These are phyloP conservation scores for Suillus fuscotomentosus DNA, from an alignment of 768 basidiomycete genomes.

Conservation along the genomic window DNA sequence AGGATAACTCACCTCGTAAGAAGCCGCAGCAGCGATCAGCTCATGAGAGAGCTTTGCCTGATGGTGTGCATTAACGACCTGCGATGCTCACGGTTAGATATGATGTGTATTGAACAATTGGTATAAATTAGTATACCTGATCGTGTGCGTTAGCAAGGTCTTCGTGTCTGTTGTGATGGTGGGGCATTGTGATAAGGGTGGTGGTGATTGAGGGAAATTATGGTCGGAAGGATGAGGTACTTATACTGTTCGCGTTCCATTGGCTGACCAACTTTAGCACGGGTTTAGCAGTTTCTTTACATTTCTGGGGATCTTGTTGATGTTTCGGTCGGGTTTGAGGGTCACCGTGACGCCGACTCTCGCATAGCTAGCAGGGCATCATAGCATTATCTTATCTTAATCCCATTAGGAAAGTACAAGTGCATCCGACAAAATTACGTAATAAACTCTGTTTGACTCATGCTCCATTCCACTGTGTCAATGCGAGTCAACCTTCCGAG, in stretches of 20 bases:
- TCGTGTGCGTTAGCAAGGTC: conserved; percentile 16
- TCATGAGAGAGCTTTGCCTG: conserved; percentile 63
- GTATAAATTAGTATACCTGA: conserved; percentile 13
- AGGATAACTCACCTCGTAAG: conserved; percentile 48
- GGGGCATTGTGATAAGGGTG: conserved; percentile 12
- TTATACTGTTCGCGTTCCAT: conserved; percentile 1
- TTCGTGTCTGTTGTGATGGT: neutral
- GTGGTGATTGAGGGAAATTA: neutral
- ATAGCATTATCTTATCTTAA: neutral
- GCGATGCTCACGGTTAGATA: conserved; percentile 1
- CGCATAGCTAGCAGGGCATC: too few relatives aligned
- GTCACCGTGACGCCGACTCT: neutral
- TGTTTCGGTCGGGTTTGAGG: neutral
- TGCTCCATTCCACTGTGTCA: neutral
- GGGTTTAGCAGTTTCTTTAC: neutral
- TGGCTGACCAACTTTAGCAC: conserved; percentile 1
- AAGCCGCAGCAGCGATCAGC: conserved; percentile 63
- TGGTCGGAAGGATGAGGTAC: neutral
- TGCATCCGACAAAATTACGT: neutral
- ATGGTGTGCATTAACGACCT: conserved; percentile 53
- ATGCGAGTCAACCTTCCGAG: neutral
- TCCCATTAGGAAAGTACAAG: neutral
- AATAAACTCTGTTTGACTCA: neutral
- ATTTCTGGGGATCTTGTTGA: conserved; percentile 9
- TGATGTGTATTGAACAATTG: neutral